Base-by-base conservation (phyloP, 2,329 filamentous ascomycete genomes). In the Phaeosphaeria sp. region DNA sequence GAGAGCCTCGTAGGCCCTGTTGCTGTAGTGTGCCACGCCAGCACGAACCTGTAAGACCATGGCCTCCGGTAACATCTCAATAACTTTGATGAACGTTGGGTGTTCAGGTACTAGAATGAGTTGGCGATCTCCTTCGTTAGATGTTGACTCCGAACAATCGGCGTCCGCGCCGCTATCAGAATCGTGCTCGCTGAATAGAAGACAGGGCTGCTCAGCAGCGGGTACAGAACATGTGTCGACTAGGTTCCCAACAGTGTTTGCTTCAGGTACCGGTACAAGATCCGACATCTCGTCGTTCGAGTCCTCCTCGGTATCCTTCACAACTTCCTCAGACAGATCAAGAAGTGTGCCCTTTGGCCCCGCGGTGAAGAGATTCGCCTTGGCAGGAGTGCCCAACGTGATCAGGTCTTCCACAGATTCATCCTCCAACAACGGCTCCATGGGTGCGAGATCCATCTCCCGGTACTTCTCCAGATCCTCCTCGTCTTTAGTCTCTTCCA, bases 61-160 rank as follows among this genome's bases (percentile, higher is more conserved):
- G n/a, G 64, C 60, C 18, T 52, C 52, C 7, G 72, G 72, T 9
- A 74, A 53, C 64, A 73, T 60, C 13, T 47, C 61, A 15, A 74
- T 66, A 22, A 70, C 60, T 2, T 59, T 68, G 55, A 74, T 43
- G 51, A 74, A 68, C 18, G 64, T 57, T 17, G 72, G 68, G 15
- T 66, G 48, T 22, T 65, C 60, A 2, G 51, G 42, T 11, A 55
- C 47, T 1, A 57, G 24, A 1, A 62, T 56, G 18, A 61, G 15
- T 22, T 65, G 55, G 24, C 58, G 56, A 11, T 55, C 27, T 6
- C 54, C 21, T 8, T 21, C 22, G 6, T 46, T 15, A n/a, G 11
- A 21, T 2, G n/a, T 20, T 18, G 43, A 21, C 13, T 58, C 50
- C 11, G 45, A 40, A 2, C n/a, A 45, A 1, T 56, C 39, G 7